Evolutionary conservation across 345 rosid genomes (phyloP), one percentile per base, ranked within the genome.

Genomic region (Eucalyptus pauciflora): DNA sequence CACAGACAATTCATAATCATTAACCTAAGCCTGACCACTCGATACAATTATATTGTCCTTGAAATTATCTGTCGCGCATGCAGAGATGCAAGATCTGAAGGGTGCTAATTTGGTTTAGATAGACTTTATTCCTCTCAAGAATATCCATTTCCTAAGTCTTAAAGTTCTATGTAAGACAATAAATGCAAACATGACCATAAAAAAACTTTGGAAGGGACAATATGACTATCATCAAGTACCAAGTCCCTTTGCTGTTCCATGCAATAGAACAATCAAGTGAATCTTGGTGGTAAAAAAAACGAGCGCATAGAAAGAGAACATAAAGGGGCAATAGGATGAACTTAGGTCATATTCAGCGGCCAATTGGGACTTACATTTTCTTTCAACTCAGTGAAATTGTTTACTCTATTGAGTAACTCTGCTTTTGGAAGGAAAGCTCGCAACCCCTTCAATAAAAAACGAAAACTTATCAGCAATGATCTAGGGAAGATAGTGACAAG

Each of bases 401-500:
- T 96, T 71, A 94, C 96, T 92, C 91, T 96, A 87, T 92, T 95
- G 94, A 95, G 90, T 86, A 96, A 91, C 89, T 97, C 98, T 56
- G 93, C 94, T 93, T 94, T 96, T 1, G 99, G 99, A 89, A 97
- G 94, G 93, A 97, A 96, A 24, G 96, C 99, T 87, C 99, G 91
- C 90, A 97, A 89, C 51, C 99, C 99, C 99, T 97, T 41, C 87
- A 85, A 88, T 45, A 24, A 54, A 50, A 90, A 90, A 86, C 50
- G 9, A 58, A 88, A 67, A 88, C 33, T 49, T 37, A 31, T 87
- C 58, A 69, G 87, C 48, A 50, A 6, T 50, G 50, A 89, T 37
- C 83, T 37, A 37, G 46, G 6, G 27, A 76, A 76, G 83, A 76
- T 37, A 76, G 24, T 41, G 7, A 76, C 46, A 71, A 41, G 27